Base-by-base conservation (phyloP, 2,329 filamentous ascomycete species). In the Arthrobotrys iridis region DNA sequence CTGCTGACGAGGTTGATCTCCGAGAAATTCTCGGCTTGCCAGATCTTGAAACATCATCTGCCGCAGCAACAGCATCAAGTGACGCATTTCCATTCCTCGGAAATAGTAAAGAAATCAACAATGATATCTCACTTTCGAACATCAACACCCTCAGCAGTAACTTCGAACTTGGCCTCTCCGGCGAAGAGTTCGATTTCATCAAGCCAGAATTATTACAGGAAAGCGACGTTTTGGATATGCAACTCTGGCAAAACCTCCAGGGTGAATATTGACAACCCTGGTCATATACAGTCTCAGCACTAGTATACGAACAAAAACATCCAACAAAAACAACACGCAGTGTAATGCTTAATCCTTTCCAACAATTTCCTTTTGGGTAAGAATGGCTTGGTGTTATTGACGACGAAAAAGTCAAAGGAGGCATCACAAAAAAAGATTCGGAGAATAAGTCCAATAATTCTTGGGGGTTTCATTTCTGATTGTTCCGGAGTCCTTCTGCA, bases 111-210 rank as follows among this genome's bases (percentile, higher is more conserved):
- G 70, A 74, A 20, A 62, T 74, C 18, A 40, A 43, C 33, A 24
- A 67, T 46, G 70, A 74, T 28, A 67, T 74, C 55, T 52, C 37
- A 13, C 40, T 74, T n/a, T 74, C 70, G 41, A 67, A 58, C 60
- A 33, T 74, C 26, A 63, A 58, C 52, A 33, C 62, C 15, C 45
- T 74, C 45, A 67, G 63, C 40, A 33, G 26, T 33, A 64, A 64
- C n/a, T 74, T 74, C 55, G 70, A 74, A 22, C 62, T 74, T 15
- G 62, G 62, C 8, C 62, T 74, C 33, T 24, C 55, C 35, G 70
- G 60, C 40, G 70, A 74, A 58, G 70, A 55, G 20, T 74, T 74
- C 55, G 70, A 74, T 62, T 74, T 74, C 45, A 74, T 74, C 55
- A 74, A 74, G 46, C 70, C 70, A 24, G 70, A 74, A 41, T 26